Percentiles rank a stretch among this genome's conserved stretches.
These are phyloP conservation scores for Coemansia sp. DNA, from an alignment of 192 early-diverging fungal species.

Conservation along the genomic window DNA sequence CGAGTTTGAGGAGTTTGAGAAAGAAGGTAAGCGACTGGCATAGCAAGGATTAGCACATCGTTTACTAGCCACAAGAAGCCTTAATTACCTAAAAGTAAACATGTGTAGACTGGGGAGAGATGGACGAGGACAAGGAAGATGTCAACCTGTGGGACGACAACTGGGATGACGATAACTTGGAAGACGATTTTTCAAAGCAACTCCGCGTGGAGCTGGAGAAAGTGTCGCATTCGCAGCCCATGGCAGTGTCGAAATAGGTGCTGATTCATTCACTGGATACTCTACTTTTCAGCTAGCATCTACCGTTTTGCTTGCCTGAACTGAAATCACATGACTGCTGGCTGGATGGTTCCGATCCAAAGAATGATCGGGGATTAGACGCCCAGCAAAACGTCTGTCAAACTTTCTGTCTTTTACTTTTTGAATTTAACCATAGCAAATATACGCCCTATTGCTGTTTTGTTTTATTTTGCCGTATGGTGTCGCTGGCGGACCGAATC, in stretches of 20 bases:
- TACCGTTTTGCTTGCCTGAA: too few species aligned
- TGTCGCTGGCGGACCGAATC: constrained; percentile 36
- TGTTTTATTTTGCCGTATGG: neutral
- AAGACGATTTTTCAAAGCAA: constrained; percentile 92
- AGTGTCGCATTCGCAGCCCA: constrained; percentile 36
- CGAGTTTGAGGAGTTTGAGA: constrained; percentile 91
- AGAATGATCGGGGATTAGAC: too few species aligned
- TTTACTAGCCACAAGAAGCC: neutral
- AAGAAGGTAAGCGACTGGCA: constrained; percentile 62
- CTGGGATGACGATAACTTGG: constrained; percentile 90
- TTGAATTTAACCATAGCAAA: neutral
- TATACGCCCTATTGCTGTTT: neutral
- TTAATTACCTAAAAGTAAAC: constrained; percentile 1
- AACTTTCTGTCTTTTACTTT: too few species aligned
- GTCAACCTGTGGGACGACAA: constrained; percentile 76
- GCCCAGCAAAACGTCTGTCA: too few species aligned
- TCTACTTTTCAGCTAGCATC: too few species aligned
- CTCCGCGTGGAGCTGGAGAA: constrained; percentile 56
- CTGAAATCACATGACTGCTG: too few species aligned
- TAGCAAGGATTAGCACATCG: neutral
- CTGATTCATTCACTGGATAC: neutral
- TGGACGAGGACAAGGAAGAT: constrained; percentile 72
- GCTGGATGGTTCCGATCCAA: too few species aligned
- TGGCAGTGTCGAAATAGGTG: constrained; percentile 35
- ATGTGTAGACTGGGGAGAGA: constrained; percentile 74